phyloP scores from a whole-genome alignment of 2,329 filamentous ascomycete genomes.

The Penicillium occitanis region DNA sequence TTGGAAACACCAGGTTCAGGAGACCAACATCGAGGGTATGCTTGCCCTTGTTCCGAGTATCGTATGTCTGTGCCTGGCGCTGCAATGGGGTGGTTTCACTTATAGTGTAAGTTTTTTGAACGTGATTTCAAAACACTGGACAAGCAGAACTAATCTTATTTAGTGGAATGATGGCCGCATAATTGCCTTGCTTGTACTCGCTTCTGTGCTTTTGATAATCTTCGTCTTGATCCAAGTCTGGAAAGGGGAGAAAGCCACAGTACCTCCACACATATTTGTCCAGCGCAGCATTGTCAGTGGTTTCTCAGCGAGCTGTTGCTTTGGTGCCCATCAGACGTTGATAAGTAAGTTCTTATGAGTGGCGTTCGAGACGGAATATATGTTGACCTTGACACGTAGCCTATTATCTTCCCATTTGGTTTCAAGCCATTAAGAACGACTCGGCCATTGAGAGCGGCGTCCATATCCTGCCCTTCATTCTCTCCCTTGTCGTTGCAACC shows the following conservation, averaged over 20 bases:
- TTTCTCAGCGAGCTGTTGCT: neutral
- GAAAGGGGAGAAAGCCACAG: slow-evolving; percentile 39
- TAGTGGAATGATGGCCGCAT: slow-evolving; percentile 47
- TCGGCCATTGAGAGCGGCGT: slow-evolving; percentile 40
- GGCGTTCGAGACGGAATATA: no score
- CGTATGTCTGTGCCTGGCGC: slow-evolving; percentile 50
- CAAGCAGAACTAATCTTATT: slow-evolving; percentile 22
- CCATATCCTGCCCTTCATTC: slow-evolving; percentile 43
- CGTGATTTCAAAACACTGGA: neutral
- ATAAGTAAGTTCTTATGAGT: neutral
- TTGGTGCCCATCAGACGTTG: neutral
- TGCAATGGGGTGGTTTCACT: slow-evolving; percentile 43
- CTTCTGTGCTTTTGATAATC: slow-evolving; percentile 48
- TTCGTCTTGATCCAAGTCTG: slow-evolving; percentile 37
- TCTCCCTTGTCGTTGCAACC: slow-evolving; percentile 33
- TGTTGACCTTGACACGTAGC: slow-evolving; percentile 22
- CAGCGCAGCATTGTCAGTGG: slow-evolving; percentile 41
- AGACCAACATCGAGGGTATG: neutral
- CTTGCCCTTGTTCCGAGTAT: slow-evolving; percentile 43
- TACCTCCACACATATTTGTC: slow-evolving; percentile 46
- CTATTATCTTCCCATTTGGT: slow-evolving; percentile 31
- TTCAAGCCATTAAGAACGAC: slow-evolving; percentile 30
- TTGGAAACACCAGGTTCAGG: slow-evolving; percentile 8
- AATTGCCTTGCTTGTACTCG: slow-evolving; percentile 52
- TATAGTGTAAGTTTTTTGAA: slow-evolving; percentile 6